Evolutionary conservation across 2,329 filamentous ascomycete genomes (phyloP).

Genomic region (Scedosporium boydii): DNA sequence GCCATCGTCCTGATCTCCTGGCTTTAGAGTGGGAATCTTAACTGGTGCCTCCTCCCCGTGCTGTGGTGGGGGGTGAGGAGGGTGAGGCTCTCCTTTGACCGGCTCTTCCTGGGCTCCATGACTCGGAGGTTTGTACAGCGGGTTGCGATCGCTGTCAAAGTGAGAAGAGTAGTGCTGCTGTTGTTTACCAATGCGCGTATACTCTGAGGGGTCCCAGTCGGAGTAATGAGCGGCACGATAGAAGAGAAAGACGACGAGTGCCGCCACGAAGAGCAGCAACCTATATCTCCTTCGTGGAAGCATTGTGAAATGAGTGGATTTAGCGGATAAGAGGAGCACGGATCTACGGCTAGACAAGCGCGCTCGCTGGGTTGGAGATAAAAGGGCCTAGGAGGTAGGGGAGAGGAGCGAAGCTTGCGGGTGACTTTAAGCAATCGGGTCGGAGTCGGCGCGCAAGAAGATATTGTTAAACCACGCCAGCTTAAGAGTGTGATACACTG

Average conservation of each 20-base stretch:
- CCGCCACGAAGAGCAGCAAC: slow-evolving; percentile 46
- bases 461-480: not conserved
- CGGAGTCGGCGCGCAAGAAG: not conserved
- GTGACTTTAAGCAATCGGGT: too few relatives aligned
- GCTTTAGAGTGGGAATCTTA: slow-evolving; percentile 12
- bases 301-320: not conserved
- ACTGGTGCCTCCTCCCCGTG: not conserved
- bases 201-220: slow-evolving; percentile 13
- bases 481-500: not conserved
- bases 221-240: slow-evolving; percentile 37
- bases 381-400: not conserved
- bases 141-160: slow-evolving; percentile 2
- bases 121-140: not conserved
- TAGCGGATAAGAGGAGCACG: not conserved
- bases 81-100: not conserved
- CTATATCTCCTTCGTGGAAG: slow-evolving; percentile 42
- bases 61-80: not conserved
- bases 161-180: slow-evolving; percentile 4
- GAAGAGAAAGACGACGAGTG: slow-evolving; percentile 44
- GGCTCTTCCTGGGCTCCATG: not conserved
- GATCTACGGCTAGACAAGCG: too few relatives aligned
- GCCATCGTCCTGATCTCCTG: slow-evolving; percentile 6
- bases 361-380: not conserved
- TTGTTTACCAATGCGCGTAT: slow-evolving; percentile 6
- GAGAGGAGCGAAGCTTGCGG: not conserved